phyloP scores from a whole-genome alignment of 75 land plant species.

The Sequoiadendron giganteum region DNA sequence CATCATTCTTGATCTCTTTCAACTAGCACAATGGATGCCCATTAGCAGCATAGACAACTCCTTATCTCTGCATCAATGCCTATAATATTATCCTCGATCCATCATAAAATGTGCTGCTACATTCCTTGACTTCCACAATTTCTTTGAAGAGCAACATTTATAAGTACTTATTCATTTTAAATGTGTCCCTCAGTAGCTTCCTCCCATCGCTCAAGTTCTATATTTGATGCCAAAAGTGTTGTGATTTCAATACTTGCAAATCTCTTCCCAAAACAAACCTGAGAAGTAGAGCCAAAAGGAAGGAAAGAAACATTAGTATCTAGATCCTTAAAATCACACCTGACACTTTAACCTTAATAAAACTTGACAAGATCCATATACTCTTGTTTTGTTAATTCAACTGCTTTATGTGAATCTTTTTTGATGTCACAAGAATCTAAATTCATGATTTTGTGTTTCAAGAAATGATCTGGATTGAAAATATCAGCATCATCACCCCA shows the following conservation, averaged over 20 bases:
- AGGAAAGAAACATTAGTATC: conserved; percentile 46
- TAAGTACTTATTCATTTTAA: too few relatives aligned
- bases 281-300: conserved; percentile 62
- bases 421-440: background rate
- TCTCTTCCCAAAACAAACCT: conserved; percentile 57
- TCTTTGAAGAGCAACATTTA: too few relatives aligned
- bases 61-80: too few relatives aligned
- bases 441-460: conserved; percentile 2
- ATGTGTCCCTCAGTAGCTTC: too few relatives aligned
- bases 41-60: too few relatives aligned
- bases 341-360: conserved; percentile 6
- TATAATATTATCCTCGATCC: too few relatives aligned
- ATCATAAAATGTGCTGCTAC: too few relatives aligned
- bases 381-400: background rate
- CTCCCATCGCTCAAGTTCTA: too few relatives aligned
- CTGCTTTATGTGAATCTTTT: conserved; percentile 2
- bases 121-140: too few relatives aligned
- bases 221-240: conserved; percentile 39
- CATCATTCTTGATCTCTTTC: too few relatives aligned
- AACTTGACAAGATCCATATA: background rate
- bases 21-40: too few relatives aligned
- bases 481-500: conserved; percentile 61
- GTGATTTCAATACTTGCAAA: conserved; percentile 38
- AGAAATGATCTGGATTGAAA: conserved; percentile 66
- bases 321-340: conserved; percentile 26